These are phyloP conservation scores for Neoarthrinium moseri DNA, from an alignment of 2,329 filamentous ascomycete species.

Conservation along the genomic window DNA sequence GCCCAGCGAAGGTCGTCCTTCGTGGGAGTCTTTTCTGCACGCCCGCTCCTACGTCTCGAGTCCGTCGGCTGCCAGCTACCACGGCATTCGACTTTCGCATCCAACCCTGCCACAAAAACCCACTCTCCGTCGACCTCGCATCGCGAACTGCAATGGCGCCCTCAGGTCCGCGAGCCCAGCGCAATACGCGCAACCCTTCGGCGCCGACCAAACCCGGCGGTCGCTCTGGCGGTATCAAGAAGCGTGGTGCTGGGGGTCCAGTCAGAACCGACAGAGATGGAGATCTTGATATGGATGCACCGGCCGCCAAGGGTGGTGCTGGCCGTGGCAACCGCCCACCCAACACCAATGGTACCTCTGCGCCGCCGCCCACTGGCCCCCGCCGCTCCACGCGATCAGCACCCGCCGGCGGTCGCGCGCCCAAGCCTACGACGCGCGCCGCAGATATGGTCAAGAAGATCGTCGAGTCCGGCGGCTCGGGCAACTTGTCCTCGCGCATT, in stretches of 20 bases:
- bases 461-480: slow-evolving; percentile 32
- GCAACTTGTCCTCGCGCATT: slow-evolving; percentile 32
- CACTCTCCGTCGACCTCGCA: background rate
- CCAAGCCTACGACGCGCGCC: slow-evolving; percentile 28
- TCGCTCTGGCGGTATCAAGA: slow-evolving; percentile 48
- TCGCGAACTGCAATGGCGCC: slow-evolving; percentile 16
- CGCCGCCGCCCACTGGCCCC: slow-evolving; percentile 14
- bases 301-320: slow-evolving; percentile 28
- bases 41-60: too few relatives aligned
- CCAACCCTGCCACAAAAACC: background rate
- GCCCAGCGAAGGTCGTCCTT: background rate
- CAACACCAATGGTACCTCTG: slow-evolving; percentile 23
- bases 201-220: slow-evolving; percentile 18
- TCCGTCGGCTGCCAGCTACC: too few relatives aligned
- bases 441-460: slow-evolving; percentile 44
- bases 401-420: slow-evolving; percentile 18
- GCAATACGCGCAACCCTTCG: slow-evolving; percentile 15
- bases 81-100: background rate
- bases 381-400: slow-evolving; percentile 16
- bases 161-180: slow-evolving; percentile 17
- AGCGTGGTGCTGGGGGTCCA: slow-evolving; percentile 38
- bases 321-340: slow-evolving; percentile 21
- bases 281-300: slow-evolving; percentile 58
- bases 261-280: slow-evolving; percentile 52
- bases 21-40: too few relatives aligned